These are phyloP conservation scores for Spathaspora sp. DNA, from an alignment of 805 yeast species.

Conservation along the genomic window DNA sequence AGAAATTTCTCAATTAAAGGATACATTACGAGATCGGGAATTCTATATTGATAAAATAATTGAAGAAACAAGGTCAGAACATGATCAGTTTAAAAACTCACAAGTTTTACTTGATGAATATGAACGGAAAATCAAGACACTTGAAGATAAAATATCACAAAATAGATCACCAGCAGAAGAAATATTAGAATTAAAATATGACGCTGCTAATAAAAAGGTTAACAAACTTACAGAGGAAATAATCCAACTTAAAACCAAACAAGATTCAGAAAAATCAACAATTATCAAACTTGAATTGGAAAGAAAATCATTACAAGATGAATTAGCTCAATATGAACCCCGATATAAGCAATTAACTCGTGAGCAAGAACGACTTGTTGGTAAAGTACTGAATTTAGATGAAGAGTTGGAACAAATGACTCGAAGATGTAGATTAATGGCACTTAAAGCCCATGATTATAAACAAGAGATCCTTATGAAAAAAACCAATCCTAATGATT, in stretches of 20 bases:
- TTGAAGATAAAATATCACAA: neutral
- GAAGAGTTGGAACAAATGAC: conserved; percentile 11
- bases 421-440: conserved; percentile 3
- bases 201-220: conserved; percentile 1
- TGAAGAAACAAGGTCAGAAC: conserved; percentile 9
- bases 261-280: neutral
- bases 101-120: neutral
- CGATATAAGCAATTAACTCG: conserved; percentile 5
- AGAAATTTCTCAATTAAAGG: conserved; percentile 1
- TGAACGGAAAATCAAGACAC: conserved; percentile 1
- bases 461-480: neutral
- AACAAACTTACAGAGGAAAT: neutral
- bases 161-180: conserved; percentile 1
- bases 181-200: conserved; percentile 5
- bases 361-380: conserved; percentile 10
- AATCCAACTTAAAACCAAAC: neutral
- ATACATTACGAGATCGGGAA: conserved; percentile 3
- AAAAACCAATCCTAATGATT: neutral
- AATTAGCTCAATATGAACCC: conserved; percentile 22
- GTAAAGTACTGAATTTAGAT: conserved; percentile 18
- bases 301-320: conserved; percentile 2
- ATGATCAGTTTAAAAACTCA: conserved; percentile 13
- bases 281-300: conserved; percentile 1
- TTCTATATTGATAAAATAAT: conserved; percentile 3
- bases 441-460: neutral